These are phyloP conservation scores for Sporothrix euskadiensis DNA, from an alignment of 2,329 filamentous ascomycete species.

Conservation along the genomic window DNA sequence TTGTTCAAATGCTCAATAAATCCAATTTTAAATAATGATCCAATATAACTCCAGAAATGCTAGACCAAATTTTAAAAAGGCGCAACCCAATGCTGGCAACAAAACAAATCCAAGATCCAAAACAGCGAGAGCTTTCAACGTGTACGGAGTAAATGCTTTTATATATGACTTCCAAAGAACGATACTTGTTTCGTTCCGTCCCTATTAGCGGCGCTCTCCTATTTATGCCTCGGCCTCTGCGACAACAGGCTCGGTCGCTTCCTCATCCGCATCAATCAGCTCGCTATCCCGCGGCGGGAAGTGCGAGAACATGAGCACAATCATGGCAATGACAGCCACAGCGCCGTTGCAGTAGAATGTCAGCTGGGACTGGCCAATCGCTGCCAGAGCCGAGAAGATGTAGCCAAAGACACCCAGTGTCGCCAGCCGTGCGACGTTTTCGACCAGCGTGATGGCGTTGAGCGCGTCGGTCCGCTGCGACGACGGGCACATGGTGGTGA, in stretches of 20 bases:
- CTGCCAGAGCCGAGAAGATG: conserved; percentile 64
- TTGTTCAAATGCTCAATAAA: neutral
- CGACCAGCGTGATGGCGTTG: conserved; percentile 67
- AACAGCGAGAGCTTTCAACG: neutral
- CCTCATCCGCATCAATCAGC: conserved; percentile 36
- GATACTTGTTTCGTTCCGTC: neutral
- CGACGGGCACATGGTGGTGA: conserved; percentile 67
- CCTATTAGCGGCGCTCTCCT: neutral
- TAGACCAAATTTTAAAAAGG: neutral
- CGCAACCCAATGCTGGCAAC: neutral
- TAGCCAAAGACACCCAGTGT: conserved; percentile 68
- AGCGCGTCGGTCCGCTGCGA: conserved; percentile 65
- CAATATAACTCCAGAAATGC: neutral
- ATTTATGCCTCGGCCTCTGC: neutral
- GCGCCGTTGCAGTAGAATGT: conserved; percentile 69
- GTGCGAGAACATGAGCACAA: conserved; percentile 45
- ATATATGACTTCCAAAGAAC: neutral
- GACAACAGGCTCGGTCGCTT: neutral
- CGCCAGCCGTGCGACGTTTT: conserved; percentile 65
- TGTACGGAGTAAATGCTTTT: neutral
- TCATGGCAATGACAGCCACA: conserved; percentile 52
- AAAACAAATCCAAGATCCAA: neutral
- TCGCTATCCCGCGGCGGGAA: conserved; percentile 46
- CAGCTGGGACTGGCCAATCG: conserved; percentile 58
- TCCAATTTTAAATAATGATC: neutral